These are phyloP conservation scores for Leccinum incarnatum DNA, from an alignment of 768 basidiomycete genomes.

Conservation along the genomic window DNA sequence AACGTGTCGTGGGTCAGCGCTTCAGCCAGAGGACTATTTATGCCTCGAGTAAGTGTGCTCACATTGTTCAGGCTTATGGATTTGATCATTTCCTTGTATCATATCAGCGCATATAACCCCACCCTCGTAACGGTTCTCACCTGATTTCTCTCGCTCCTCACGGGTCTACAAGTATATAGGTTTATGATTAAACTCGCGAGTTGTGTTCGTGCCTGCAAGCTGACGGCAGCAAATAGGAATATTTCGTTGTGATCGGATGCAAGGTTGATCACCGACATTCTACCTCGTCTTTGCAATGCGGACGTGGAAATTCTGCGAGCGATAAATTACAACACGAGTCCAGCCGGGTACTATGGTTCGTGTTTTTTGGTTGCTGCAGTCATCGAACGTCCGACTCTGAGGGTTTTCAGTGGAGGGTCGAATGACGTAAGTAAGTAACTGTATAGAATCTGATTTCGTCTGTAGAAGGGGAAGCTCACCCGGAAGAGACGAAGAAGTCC, in stretches of 20 bases:
- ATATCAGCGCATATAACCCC: not conserved
- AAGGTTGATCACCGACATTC: not conserved
- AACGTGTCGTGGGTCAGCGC: not conserved
- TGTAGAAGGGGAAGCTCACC: not conserved
- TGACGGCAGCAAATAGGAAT: not conserved
- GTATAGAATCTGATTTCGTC: no score
- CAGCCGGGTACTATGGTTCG: not conserved
- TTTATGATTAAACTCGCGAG: not conserved
- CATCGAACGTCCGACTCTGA: not conserved
- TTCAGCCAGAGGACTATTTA: not conserved
- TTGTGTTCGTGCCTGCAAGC: not conserved
- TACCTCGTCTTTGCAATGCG: no score
- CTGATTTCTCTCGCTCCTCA: no score
- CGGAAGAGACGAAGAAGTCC: not conserved
- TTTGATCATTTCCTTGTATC: not conserved
- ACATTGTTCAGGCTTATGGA: not conserved
- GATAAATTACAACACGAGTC: not conserved
- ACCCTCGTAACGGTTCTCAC: not conserved
- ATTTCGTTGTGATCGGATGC: not conserved
- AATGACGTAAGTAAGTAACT: not conserved
- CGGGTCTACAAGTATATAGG: no score
- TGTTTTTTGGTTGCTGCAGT: not conserved
- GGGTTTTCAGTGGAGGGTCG: not conserved
- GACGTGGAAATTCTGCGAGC: no score
- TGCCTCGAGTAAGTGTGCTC: not conserved